Conservation (phyloP, 2,329 filamentous ascomycete species). For the Hirsutella minnesotensis region DNA sequence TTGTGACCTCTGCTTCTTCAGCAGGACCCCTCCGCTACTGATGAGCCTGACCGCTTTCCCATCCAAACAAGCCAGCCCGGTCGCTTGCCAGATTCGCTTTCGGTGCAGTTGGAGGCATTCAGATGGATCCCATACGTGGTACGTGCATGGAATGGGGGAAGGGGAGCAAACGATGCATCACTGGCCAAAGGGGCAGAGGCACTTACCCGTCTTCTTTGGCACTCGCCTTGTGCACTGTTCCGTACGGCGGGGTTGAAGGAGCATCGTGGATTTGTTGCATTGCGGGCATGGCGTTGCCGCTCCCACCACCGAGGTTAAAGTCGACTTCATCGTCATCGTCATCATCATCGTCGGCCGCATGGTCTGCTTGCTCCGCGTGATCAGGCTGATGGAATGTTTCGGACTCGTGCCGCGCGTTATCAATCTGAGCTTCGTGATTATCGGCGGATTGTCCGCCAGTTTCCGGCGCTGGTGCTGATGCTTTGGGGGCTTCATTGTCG, state of each 20-base stretch:
- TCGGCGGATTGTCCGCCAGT: slow-evolving; percentile 16
- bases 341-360: slow-evolving; percentile 29
- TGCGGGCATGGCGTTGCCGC: slow-evolving; percentile 16
- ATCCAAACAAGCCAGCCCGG: slow-evolving; percentile 9
- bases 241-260: slow-evolving; percentile 20
- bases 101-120: neutral
- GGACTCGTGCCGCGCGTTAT: slow-evolving; percentile 8
- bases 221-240: slow-evolving; percentile 43
- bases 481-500: slow-evolving; percentile 42
- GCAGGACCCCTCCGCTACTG: slow-evolving; percentile 9
- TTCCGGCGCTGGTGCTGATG: slow-evolving; percentile 18
- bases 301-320: slow-evolving; percentile 41
- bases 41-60: slow-evolving; percentile 15
- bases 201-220: slow-evolving; percentile 43
- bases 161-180: neutral
- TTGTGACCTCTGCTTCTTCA: slow-evolving; percentile 11
- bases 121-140: neutral
- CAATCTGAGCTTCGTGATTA: slow-evolving; percentile 15
- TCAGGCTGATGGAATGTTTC: slow-evolving; percentile 4
- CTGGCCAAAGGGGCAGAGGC: neutral
- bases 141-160: neutral
- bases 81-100: neutral
- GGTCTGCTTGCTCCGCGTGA: slow-evolving; percentile 30
- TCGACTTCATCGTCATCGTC: slow-evolving; percentile 48
- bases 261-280: slow-evolving; percentile 19